A percentile compares a stretch with the other conserved stretches of the same genome.
Conservation (phyloP, 2,329 filamentous ascomycete genomes). For the Xylariales sp. region DNA sequence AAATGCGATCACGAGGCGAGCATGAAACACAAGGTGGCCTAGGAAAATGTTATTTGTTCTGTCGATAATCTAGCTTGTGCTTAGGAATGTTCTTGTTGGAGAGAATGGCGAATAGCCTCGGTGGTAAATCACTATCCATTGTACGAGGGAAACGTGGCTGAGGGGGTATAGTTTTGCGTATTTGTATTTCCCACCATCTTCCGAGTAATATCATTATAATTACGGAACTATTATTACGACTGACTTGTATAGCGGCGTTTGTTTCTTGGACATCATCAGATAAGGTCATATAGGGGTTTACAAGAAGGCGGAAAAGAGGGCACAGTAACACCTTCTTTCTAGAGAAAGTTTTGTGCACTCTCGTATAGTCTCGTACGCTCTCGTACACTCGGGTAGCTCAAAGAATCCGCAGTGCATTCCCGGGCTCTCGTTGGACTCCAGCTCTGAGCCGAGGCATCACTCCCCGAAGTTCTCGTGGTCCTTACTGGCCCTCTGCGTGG, state of each 20-base stretch:
- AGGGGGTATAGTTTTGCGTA: background rate
- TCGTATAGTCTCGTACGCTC: no score
- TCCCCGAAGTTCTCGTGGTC: background rate
- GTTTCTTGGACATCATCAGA: background rate
- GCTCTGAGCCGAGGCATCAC: no score
- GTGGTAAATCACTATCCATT: background rate
- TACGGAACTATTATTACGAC: background rate
- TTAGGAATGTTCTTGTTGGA: background rate
- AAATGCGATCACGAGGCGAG: background rate
- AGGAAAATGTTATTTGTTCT: background rate
- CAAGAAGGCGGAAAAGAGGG: background rate
- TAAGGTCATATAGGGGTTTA: background rate
- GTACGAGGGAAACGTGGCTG: no score
- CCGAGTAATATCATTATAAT: background rate
- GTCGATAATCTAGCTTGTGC: background rate
- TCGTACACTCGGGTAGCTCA: no score
- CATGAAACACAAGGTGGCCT: background rate
- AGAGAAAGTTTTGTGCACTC: no score
- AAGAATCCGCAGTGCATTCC: background rate
- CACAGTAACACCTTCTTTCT: no score
- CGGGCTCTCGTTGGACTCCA: background rate
- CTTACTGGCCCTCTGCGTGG: background rate
- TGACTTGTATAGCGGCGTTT: background rate
- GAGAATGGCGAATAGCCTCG: no score
- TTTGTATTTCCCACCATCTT: background rate